Evolutionary conservation across 805 yeast genomes (phyloP).

Genomic region (Kluyveromyces dobzhanskii): DNA sequence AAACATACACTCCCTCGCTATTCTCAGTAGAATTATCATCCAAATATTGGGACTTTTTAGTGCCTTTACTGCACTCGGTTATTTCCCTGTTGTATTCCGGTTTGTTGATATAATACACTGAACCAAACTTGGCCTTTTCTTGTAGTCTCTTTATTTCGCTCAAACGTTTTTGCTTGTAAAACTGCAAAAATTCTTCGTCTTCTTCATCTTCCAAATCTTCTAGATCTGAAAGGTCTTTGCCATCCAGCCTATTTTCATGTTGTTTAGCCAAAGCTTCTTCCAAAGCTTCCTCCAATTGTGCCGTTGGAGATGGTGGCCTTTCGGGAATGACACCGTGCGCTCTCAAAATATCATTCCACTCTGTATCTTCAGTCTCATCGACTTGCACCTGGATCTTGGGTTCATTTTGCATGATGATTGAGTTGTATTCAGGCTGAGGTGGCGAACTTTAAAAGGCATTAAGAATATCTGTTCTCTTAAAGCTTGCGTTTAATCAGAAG

Average conservation of each 20-base stretch:
- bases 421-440: no score
- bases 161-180: slow-evolving; percentile 69
- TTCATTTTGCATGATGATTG: slow-evolving; percentile 30
- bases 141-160: slow-evolving; percentile 60
- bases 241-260: slow-evolving; percentile 76
- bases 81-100: slow-evolving; percentile 84
- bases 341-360: slow-evolving; percentile 95
- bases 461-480: no score
- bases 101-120: slow-evolving; percentile 68
- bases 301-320: slow-evolving; percentile 82
- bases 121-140: slow-evolving; percentile 56
- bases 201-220: slow-evolving; percentile 89
- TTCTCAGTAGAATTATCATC: slow-evolving; percentile 6
- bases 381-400: slow-evolving; percentile 76
- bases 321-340: slow-evolving; percentile 89
- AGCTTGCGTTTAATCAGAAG: no score
- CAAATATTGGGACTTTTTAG: neutral
- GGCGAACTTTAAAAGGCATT: no score
- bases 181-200: slow-evolving; percentile 79
- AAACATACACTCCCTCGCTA: slow-evolving; percentile 43
- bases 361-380: slow-evolving; percentile 94
- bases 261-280: slow-evolving; percentile 74
- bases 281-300: slow-evolving; percentile 76
- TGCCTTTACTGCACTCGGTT: slow-evolving; percentile 61
- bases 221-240: slow-evolving; percentile 67